phyloP scores from a whole-genome alignment of 805 yeast genomes.

The Candida broadrunensis region DNA sequence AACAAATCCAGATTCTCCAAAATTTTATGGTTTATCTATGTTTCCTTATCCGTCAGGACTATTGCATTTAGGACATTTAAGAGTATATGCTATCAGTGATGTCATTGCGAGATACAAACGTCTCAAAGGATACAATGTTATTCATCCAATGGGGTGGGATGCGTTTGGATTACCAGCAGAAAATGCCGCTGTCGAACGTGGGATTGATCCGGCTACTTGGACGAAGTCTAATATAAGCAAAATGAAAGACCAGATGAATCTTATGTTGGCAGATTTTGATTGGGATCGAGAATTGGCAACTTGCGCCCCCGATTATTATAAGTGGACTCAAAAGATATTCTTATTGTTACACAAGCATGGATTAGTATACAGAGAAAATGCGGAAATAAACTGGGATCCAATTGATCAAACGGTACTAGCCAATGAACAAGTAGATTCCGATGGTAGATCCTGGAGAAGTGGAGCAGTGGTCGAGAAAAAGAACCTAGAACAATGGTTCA shows the following conservation, averaged over 20 bases:
- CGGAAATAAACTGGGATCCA: slow-evolving; percentile 98
- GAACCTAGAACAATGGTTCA: slow-evolving; percentile 86
- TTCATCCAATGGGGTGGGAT: slow-evolving; percentile 99
- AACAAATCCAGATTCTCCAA: slow-evolving; percentile 3
- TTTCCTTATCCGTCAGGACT: slow-evolving; percentile 96
- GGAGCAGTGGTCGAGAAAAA: slow-evolving; percentile 91
- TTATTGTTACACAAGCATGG: slow-evolving; percentile 70
- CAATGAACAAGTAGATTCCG: slow-evolving; percentile 88
- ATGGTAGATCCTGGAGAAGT: slow-evolving; percentile 94
- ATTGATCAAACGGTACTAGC: slow-evolving; percentile 93
- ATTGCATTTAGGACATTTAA: slow-evolving; percentile 88
- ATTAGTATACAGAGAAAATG: slow-evolving; percentile 78
- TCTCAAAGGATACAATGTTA: slow-evolving; percentile 70
- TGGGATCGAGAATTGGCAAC: slow-evolving; percentile 92
- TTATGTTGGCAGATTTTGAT: slow-evolving; percentile 83
- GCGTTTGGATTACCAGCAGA: slow-evolving; percentile 98
- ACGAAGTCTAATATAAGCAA: slow-evolving; percentile 73
- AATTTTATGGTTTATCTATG: slow-evolving; percentile 73
- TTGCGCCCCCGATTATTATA: slow-evolving; percentile 82
- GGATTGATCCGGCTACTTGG: slow-evolving; percentile 79
- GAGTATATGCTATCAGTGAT: slow-evolving; percentile 92
- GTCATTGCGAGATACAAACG: slow-evolving; percentile 75
- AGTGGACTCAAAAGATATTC: slow-evolving; percentile 89
- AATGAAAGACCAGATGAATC: slow-evolving; percentile 79
- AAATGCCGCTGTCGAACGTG: slow-evolving; percentile 91